Conservation (phyloP, 2,329 filamentous ascomycete genomes). For the Cladosporium sp. region DNA sequence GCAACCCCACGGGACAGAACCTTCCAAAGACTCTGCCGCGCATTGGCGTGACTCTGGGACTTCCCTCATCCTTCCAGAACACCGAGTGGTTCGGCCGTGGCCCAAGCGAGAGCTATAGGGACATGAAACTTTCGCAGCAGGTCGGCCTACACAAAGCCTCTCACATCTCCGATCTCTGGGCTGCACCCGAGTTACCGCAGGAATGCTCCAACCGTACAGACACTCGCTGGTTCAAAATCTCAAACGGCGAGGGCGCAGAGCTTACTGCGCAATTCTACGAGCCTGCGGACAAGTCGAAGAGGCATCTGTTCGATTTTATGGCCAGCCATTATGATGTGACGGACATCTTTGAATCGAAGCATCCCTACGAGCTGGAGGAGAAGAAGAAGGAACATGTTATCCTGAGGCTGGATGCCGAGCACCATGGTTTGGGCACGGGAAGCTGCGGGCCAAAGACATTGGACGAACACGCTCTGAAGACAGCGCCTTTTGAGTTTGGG, state of each 20-base stretch:
- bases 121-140: constrained; percentile 59
- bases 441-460: constrained; percentile 56
- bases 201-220: constrained; percentile 63
- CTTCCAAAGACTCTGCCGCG: constrained; percentile 56
- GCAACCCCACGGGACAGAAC: constrained; percentile 36
- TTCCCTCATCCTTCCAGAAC: constrained; percentile 44
- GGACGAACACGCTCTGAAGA: constrained; percentile 37
- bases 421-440: constrained; percentile 60
- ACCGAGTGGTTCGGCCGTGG: constrained; percentile 62
- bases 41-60: constrained; percentile 56
- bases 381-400: constrained; percentile 52
- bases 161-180: constrained; percentile 49
- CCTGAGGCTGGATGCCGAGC: constrained; percentile 56
- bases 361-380: constrained; percentile 59
- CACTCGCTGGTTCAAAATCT: constrained; percentile 51
- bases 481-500: constrained; percentile 35
- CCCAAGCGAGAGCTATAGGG: constrained; percentile 61
- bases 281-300: not conserved
- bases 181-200: constrained; percentile 63
- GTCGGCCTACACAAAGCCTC: constrained; percentile 36
- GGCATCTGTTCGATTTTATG: constrained; percentile 45
- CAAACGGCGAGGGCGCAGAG: constrained; percentile 12
- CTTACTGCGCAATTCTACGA: constrained; percentile 31
- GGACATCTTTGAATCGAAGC: constrained; percentile 55
- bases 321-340: constrained; percentile 51